phyloP scores from a whole-genome alignment of 495 filamentous ascomycete species.

The Delitschia confertaspora region DNA sequence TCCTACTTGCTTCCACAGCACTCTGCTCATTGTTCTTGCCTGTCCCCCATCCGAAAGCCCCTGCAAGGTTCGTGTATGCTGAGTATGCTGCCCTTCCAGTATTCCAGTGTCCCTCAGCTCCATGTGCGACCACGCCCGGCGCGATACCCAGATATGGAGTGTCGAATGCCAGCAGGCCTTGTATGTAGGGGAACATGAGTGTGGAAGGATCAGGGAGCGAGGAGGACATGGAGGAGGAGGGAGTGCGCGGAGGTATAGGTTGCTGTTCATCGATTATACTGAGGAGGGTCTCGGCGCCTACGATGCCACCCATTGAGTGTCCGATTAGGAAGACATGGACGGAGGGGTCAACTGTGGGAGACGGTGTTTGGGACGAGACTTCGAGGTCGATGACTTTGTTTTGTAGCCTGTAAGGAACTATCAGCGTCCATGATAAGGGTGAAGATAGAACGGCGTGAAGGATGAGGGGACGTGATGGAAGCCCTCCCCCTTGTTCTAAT shows the following conservation, averaged over 20 bases:
- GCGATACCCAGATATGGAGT: conserved; percentile 89
- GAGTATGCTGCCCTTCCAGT: conserved; percentile 60
- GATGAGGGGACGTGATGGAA: not conserved
- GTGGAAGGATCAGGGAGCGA: conserved; percentile 32
- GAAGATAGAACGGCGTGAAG: not conserved
- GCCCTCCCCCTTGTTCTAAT: too few relatives aligned
- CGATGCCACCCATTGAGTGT: conserved; percentile 93
- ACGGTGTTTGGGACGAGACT: conserved; percentile 69
- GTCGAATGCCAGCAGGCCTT: conserved; percentile 87
- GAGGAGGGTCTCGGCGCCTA: conserved; percentile 79
- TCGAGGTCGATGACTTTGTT: conserved; percentile 92
- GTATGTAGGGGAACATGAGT: conserved; percentile 63
- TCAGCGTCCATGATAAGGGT: not conserved
- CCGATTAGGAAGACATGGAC: conserved; percentile 79
- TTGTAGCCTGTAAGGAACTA: conserved; percentile 54
- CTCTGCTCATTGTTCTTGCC: conserved; percentile 10
- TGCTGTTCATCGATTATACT: conserved; percentile 56
- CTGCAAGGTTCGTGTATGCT: conserved; percentile 55
- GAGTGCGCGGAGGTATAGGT: conserved; percentile 43
- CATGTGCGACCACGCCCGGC: conserved; percentile 79
- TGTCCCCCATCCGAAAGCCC: conserved; percentile 50
- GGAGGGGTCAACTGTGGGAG: conserved; percentile 79
- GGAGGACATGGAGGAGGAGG: conserved; percentile 16
- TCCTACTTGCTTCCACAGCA: conserved; percentile 24
- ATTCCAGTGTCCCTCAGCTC: conserved; percentile 76